Evolutionary conservation across 2,329 filamentous ascomycete species (phyloP).

Genomic region (Curvularia lunata): DNA sequence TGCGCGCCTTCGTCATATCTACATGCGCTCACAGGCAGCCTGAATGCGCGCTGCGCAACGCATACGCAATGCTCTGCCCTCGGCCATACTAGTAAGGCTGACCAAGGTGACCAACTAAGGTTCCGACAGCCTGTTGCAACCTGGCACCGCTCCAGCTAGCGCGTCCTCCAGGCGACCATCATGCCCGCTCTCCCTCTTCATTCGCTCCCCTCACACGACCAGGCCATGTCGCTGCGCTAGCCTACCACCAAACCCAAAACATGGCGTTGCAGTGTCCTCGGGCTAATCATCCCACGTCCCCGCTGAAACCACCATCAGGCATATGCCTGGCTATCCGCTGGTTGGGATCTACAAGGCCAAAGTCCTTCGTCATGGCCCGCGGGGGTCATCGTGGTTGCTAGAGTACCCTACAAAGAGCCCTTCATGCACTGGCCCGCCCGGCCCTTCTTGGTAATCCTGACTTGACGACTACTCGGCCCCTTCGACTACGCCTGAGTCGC

Average conservation of each 20-base stretch:
- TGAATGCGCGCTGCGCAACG: not conserved
- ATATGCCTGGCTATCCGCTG: conserved; percentile 18
- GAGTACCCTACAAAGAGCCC: conserved; percentile 8
- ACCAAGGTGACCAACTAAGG: conserved; percentile 12
- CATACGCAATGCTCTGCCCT: not conserved
- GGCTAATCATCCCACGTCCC: conserved; percentile 10
- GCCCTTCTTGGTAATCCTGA: conserved; percentile 16
- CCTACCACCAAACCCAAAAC: conserved; percentile 2
- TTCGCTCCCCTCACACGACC: conserved; percentile 9
- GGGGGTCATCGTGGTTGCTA: conserved; percentile 22
- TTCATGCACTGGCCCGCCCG: conserved; percentile 12
- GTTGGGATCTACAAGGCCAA: conserved; percentile 27
- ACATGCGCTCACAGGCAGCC: not conserved
- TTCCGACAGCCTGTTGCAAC: conserved; percentile 1
- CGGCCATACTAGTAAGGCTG: not conserved
- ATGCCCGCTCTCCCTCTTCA: conserved; percentile 3
- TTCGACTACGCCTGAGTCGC: conserved; percentile 6
- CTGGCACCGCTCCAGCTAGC: conserved; percentile 3
- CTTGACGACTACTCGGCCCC: not conserved
- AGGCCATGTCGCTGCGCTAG: conserved; percentile 2
- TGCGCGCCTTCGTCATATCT: too few species aligned
- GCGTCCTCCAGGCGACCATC: conserved; percentile 8
- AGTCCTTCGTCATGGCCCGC: conserved; percentile 23
- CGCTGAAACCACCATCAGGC: conserved; percentile 5
- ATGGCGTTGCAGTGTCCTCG: conserved; percentile 1